phyloP scores from a whole-genome alignment of 164 flowering plant genomes.

The Vitis rotundifolia region DNA sequence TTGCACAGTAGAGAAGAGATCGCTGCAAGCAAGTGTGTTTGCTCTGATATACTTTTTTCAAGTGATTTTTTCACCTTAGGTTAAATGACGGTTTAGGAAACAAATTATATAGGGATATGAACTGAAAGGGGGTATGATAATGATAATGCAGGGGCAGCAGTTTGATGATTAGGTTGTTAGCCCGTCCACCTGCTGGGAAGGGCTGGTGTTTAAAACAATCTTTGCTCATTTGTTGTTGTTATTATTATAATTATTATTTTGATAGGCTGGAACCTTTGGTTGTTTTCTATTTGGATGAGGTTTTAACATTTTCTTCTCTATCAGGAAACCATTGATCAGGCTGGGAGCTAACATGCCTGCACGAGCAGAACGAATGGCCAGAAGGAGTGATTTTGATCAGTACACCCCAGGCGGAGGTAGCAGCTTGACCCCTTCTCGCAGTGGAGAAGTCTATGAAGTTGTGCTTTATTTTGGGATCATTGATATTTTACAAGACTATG shows the following conservation, averaged over 20 bases:
- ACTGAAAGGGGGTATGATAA: too few relatives aligned
- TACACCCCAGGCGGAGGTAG: constrained; percentile 39
- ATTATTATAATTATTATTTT: too few relatives aligned
- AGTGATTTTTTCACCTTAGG: too few relatives aligned
- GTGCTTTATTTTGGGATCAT: constrained; percentile 85
- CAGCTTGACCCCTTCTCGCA: constrained; percentile 38
- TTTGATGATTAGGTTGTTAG: too few relatives aligned
- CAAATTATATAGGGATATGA: too few relatives aligned
- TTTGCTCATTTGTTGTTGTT: too few relatives aligned
- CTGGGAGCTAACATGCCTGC: constrained; percentile 90
- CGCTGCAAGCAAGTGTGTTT: too few relatives aligned
- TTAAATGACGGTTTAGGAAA: too few relatives aligned
- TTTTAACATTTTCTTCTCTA: neutral
- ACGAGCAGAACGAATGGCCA: constrained; percentile 63
- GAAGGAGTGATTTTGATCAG: constrained; percentile 65
- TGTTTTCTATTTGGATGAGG: neutral
- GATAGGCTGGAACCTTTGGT: neutral
- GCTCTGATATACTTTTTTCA: too few relatives aligned
- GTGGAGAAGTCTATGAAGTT: constrained; percentile 67
- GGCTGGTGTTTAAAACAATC: too few relatives aligned
- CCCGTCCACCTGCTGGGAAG: too few relatives aligned
- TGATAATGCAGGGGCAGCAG: too few relatives aligned
- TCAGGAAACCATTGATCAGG: constrained; percentile 71
- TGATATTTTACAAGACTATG: constrained; percentile 86
- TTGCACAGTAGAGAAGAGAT: neutral